phyloP scores from a whole-genome alignment of 352 stramenopile genomes.

The Pythium aristosporum region DNA sequence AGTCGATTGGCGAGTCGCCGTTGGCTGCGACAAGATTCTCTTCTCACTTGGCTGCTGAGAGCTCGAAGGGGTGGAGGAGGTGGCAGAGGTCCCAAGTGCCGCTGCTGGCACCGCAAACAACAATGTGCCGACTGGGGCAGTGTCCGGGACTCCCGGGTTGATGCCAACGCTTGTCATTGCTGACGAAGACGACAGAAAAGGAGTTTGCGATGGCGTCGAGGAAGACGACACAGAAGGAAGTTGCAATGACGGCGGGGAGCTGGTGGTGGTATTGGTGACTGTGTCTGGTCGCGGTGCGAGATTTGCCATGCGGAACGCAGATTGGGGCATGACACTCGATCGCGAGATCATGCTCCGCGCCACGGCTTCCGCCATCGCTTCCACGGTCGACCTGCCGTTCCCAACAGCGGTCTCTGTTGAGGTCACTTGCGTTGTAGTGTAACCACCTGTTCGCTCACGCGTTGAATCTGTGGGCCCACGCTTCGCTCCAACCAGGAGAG shows the following conservation, averaged over 20 bases:
- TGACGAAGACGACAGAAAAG: background rate
- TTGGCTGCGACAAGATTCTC: background rate
- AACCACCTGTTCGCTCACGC: background rate
- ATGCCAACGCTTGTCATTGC: constrained; percentile 6
- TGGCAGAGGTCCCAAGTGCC: background rate
- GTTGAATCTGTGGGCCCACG: constrained; percentile 2
- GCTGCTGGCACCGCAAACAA: background rate
- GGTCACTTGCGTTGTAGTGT: background rate
- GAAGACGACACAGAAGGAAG: background rate
- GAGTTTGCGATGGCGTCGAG: background rate
- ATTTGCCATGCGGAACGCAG: background rate
- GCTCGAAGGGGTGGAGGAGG: background rate
- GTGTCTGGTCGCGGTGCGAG: background rate
- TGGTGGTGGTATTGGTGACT: background rate
- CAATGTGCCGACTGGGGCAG: background rate
- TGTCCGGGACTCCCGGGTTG: background rate
- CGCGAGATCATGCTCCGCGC: constrained; percentile 12
- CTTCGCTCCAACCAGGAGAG: background rate
- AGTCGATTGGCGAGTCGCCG: background rate
- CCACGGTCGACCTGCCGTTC: background rate
- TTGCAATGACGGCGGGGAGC: background rate
- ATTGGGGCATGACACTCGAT: background rate
- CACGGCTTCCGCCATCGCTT: constrained; percentile 16
- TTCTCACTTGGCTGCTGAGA: too few relatives aligned
- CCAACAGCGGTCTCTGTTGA: background rate